Evolutionary conservation across 768 basidiomycete genomes (phyloP), one percentile per base, ranked within the genome.

Genomic region (Gautieria morchelliformis): DNA sequence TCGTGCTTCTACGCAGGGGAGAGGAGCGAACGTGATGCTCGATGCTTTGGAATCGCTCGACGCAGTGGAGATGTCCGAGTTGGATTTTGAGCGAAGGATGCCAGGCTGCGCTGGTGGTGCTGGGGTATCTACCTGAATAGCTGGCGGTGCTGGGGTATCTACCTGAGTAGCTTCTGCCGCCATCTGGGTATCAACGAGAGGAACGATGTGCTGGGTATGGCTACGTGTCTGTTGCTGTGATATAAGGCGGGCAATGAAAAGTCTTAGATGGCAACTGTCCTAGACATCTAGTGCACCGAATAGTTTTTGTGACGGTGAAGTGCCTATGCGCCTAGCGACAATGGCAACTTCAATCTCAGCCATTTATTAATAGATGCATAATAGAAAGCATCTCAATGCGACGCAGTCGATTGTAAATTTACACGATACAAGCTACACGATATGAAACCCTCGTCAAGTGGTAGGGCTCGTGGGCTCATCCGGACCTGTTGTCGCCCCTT

Each of bases 1-100:
- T 47, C 70, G 64, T 12, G 66, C 66, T 17, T 65, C 69, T 50
- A 66, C 64, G 27, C 51, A 35, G 11, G 72, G 72, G 20, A 73
- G 66, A 17, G 72, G 72, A 5, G 72, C 72, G 61, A 73, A 73
- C 41, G 63, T 65, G 60, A 72, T 65, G 55, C 50, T 64, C 5
- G 60, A 49, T 12, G 56, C n/a, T 30, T 46, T 57, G 10, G 47
- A 50, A 12, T 46, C 42, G 46, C 19, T 48, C 32, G 56, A 57
- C 30, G 44, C 17, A 5, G 47, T 20, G 32, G 56, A 57, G 7
- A 39, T 45, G 33, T 47, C 46, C 19, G 46, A 57, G 35, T 22
- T 47, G 27, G 56, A 57, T 17, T 24, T 57, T n/a, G 56, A 48
- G 22, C 56, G 56, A 19, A 57, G 48, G 32, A 57, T 57, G 37